Evolutionary conservation across 306 rosid species (phyloP).

Genomic region (Cicer chorassanicum): DNA sequence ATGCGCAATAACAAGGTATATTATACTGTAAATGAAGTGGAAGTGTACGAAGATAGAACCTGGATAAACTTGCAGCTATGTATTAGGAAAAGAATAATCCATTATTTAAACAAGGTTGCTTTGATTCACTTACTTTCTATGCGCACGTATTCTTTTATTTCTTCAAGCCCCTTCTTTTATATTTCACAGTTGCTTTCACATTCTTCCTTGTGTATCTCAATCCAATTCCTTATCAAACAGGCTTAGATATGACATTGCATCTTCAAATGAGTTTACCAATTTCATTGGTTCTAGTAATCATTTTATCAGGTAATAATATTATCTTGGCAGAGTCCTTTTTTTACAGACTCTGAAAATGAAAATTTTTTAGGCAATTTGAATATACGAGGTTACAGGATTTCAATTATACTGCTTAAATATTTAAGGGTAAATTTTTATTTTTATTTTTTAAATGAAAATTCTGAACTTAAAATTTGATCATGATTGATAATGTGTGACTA

Average conservation of each 20-base stretch:
- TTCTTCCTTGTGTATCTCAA: constrained; percentile 10
- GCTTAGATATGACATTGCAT: constrained; percentile 48
- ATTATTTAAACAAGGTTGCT: constrained; percentile 42
- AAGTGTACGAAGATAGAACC: constrained; percentile 50
- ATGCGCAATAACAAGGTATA: not conserved
- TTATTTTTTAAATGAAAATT: too few relatives aligned
- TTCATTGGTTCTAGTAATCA: constrained; percentile 44
- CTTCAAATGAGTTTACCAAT: constrained; percentile 46
- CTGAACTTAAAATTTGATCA: too few relatives aligned
- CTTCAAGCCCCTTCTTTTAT: constrained; percentile 41
- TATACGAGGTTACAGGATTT: too few relatives aligned
- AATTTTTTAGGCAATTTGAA: too few relatives aligned
- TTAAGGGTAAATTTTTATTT: too few relatives aligned
- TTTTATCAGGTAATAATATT: constrained; percentile 64
- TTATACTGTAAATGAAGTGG: not conserved
- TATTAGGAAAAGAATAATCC: constrained; percentile 67
- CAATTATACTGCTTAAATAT: too few relatives aligned
- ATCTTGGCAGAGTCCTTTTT: not conserved
- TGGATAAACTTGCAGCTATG: constrained; percentile 58
- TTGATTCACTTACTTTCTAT: constrained; percentile 47
- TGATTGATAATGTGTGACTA: too few relatives aligned
- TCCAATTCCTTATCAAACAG: not conserved
- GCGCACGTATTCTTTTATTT: constrained; percentile 63
- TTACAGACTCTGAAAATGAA: not conserved
- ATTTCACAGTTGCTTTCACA: constrained; percentile 27